phyloP scores from a whole-genome alignment of 192 early-diverging fungal genomes.

The Backusella tuberculispora region DNA sequence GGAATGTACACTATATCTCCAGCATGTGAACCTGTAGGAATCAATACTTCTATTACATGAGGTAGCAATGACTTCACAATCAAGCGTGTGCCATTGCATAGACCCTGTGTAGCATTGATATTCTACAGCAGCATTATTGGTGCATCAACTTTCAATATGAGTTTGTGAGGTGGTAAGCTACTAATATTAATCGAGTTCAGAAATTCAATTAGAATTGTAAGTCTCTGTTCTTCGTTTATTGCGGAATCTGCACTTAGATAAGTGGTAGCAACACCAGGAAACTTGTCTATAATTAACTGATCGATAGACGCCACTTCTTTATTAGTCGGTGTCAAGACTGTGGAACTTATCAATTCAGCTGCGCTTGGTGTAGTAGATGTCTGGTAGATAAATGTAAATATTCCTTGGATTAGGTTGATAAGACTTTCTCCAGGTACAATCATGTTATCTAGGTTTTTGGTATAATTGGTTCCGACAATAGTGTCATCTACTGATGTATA shows the following conservation, averaged over 20 bases:
- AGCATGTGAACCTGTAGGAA: constrained; percentile 27
- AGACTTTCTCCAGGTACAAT: neutral
- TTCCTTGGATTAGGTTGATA: neutral
- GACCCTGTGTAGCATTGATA: constrained; percentile 19
- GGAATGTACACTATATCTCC: constrained; percentile 31
- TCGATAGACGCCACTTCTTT: neutral
- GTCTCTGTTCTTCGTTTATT: neutral
- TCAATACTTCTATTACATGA: constrained; percentile 23
- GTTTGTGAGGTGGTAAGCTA: constrained; percentile 30
- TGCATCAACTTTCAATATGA: neutral
- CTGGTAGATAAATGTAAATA: neutral
- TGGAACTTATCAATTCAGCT: too few relatives aligned
- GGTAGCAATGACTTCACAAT: neutral
- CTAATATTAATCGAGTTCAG: constrained; percentile 29
- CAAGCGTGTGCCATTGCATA: constrained; percentile 37
- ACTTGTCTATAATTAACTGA: neutral
- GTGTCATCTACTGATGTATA: neutral
- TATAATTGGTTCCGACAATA: neutral
- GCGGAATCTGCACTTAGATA: neutral
- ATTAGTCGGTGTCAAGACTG: constrained; percentile 8
- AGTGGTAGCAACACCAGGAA: neutral
- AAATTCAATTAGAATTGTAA: constrained; percentile 25
- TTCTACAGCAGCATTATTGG: constrained; percentile 41
- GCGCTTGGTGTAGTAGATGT: neutral
- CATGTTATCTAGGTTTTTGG: neutral